Evolutionary conservation across 176 grass and related monocot species (phyloP).

Genomic region (Cenchrus purpureus): DNA sequence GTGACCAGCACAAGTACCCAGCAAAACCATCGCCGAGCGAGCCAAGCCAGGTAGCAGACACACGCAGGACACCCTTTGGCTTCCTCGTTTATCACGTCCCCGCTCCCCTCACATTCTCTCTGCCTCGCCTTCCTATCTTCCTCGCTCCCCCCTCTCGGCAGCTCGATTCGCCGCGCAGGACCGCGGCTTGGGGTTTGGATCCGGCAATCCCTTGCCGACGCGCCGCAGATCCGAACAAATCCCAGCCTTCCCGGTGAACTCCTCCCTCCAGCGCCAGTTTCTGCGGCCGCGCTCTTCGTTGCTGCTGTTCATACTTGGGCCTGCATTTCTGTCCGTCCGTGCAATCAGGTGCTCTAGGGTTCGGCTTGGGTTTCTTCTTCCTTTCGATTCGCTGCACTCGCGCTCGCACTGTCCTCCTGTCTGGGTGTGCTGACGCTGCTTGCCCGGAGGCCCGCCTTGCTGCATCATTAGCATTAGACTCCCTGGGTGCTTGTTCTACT

Average conservation of each 20-base stretch:
- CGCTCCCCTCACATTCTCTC: conserved; percentile 9
- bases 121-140: conserved; percentile 17
- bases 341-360: conserved; percentile 10
- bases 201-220: conserved; percentile 31
- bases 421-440: neutral
- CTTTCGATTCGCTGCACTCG: neutral
- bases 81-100: conserved; percentile 30
- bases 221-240: conserved; percentile 24
- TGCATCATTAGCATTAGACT: neutral
- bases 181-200: conserved; percentile 40
- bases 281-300: neutral
- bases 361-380: neutral
- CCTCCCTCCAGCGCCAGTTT: conserved; percentile 14
- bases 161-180: conserved; percentile 22
- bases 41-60: neutral
- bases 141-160: neutral
- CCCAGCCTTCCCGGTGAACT: conserved; percentile 3
- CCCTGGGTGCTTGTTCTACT: neutral
- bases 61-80: neutral
- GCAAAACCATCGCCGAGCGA: neutral
- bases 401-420: neutral
- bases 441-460: neutral
- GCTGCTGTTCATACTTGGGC: conserved; percentile 3
- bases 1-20: neutral
- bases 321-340: neutral